Conservation (phyloP, 2,329 filamentous ascomycete genomes). For the Dothidotthia symphoricarpi region DNA sequence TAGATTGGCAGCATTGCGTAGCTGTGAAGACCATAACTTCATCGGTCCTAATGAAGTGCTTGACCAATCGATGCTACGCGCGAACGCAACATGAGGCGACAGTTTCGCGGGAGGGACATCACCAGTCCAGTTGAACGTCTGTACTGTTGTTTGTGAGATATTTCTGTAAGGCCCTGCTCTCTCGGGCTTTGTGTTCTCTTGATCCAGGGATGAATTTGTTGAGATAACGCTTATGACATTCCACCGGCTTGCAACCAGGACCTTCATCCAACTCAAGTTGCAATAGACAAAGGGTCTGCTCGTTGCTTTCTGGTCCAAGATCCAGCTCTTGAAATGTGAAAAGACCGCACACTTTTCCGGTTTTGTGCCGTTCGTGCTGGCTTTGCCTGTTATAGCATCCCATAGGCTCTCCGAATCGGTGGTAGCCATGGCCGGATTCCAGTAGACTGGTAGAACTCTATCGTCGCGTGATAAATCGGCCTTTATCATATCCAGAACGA, state of each 20-base stretch:
- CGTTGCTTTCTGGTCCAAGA: slow-evolving; percentile 1
- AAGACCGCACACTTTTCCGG: slow-evolving; percentile 1
- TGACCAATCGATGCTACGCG: slow-evolving; percentile 68
- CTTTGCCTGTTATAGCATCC: slow-evolving; percentile 6
- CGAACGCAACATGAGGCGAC: slow-evolving; percentile 11
- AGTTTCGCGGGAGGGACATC: slow-evolving; percentile 12
- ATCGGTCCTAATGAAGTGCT: slow-evolving; percentile 71
- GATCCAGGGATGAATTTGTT: not conserved
- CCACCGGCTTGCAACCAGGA: slow-evolving; percentile 20
- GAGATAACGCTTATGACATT: slow-evolving; percentile 18
- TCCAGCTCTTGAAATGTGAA: slow-evolving; percentile 20
- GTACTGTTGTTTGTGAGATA: slow-evolving; percentile 2
- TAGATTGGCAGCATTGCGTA: slow-evolving; percentile 73
- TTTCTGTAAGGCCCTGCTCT: slow-evolving; percentile 1
- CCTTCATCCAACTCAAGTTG: slow-evolving; percentile 13
- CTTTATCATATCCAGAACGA: slow-evolving; percentile 13
- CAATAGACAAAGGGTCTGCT: slow-evolving; percentile 5
- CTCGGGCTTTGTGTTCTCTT: not conserved
- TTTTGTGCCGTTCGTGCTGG: not conserved
- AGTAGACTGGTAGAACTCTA: slow-evolving; percentile 11
- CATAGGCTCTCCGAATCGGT: slow-evolving; percentile 10
- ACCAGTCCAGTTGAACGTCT: slow-evolving; percentile 18
- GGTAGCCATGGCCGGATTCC: slow-evolving; percentile 21
- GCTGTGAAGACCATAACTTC: slow-evolving; percentile 64
- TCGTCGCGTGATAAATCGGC: not conserved